Evolutionary conservation across 345 rosid genomes (phyloP).

Genomic region (Nasturtium officinale): DNA sequence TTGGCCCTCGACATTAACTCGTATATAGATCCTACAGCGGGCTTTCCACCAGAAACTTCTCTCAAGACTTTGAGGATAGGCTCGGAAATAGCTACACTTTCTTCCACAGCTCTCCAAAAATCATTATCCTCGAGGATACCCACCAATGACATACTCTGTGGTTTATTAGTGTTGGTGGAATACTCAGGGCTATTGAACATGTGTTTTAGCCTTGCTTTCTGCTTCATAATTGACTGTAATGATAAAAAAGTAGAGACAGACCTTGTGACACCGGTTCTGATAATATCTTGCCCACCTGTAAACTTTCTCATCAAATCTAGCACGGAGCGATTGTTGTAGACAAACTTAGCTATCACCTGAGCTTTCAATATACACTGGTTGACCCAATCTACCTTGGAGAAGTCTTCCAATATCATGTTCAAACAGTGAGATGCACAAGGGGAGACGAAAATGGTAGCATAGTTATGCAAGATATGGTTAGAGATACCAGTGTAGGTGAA

Average conservation of each 20-base stretch:
- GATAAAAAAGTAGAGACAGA: conserved; percentile 72
- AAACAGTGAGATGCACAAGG: conserved; percentile 89
- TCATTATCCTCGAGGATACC: conserved; percentile 68
- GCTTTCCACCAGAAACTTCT: conserved; percentile 83
- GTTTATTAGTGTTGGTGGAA: conserved; percentile 58
- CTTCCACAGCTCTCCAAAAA: conserved; percentile 84
- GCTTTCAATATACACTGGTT: conserved; percentile 73
- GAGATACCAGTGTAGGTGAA: conserved; percentile 69
- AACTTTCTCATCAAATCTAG: conserved; percentile 78
- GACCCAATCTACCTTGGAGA: conserved; percentile 90
- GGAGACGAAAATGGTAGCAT: conserved; percentile 75
- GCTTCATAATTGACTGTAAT: conserved; percentile 75
- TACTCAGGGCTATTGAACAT: conserved; percentile 79
- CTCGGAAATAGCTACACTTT: conserved; percentile 84
- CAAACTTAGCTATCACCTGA: conserved; percentile 64
- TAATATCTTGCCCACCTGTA: conserved; percentile 71
- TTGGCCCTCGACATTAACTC: conserved; percentile 85
- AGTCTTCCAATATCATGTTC: conserved; percentile 78
- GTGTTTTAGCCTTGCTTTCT: conserved; percentile 64
- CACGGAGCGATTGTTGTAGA: conserved; percentile 68
- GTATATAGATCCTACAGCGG: conserved; percentile 73
- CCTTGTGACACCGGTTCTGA: conserved; percentile 74
- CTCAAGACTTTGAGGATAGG: conserved; percentile 81
- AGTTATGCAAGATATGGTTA: conserved; percentile 70
- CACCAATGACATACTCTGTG: conserved; percentile 60